phyloP scores from a whole-genome alignment of 768 basidiomycete species.

The Mycena polygramma region DNA sequence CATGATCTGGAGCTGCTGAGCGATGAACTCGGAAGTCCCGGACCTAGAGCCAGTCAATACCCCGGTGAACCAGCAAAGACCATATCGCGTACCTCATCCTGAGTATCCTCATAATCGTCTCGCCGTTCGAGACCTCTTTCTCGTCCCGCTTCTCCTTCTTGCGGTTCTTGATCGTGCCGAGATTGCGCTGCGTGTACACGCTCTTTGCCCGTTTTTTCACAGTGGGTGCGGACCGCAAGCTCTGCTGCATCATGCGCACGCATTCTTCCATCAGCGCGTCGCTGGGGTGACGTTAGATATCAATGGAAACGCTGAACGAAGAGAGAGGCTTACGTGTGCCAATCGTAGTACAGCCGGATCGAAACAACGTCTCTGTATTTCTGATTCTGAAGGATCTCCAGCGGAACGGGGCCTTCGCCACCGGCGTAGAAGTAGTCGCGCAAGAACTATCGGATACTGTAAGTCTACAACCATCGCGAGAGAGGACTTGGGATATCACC shows the following conservation, averaged over 20 bases:
- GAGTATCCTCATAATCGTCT: slow-evolving; percentile 94
- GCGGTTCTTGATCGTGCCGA: slow-evolving; percentile 95
- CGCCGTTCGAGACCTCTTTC: slow-evolving; percentile 82
- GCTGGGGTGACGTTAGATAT: slow-evolving; percentile 51
- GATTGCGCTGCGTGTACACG: slow-evolving; percentile 91
- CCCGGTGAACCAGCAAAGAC: background rate
- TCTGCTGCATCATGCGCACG: slow-evolving; percentile 94
- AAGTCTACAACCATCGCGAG: background rate
- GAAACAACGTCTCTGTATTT: slow-evolving; percentile 94
- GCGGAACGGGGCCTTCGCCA: slow-evolving; percentile 90
- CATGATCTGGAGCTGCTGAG: slow-evolving; percentile 88
- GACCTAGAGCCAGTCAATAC: slow-evolving; percentile 59
- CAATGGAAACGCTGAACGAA: slow-evolving; percentile 12
- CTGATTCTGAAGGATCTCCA: slow-evolving; percentile 91
- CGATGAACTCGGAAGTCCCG: slow-evolving; percentile 87
- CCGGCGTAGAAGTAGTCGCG: slow-evolving; percentile 95
- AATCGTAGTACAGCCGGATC: slow-evolving; percentile 95
- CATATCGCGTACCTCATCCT: slow-evolving; percentile 82
- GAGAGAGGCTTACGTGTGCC: slow-evolving; percentile 78
- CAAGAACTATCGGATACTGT: slow-evolving; percentile 72
- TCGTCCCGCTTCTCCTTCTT: slow-evolving; percentile 93
- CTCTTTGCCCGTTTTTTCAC: slow-evolving; percentile 93
- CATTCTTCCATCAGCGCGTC: slow-evolving; percentile 95
- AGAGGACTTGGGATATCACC: slow-evolving; percentile 56
- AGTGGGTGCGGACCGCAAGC: slow-evolving; percentile 77